Conservation (phyloP, 495 filamentous ascomycete species). For the Astrothelium macrocarpum region DNA sequence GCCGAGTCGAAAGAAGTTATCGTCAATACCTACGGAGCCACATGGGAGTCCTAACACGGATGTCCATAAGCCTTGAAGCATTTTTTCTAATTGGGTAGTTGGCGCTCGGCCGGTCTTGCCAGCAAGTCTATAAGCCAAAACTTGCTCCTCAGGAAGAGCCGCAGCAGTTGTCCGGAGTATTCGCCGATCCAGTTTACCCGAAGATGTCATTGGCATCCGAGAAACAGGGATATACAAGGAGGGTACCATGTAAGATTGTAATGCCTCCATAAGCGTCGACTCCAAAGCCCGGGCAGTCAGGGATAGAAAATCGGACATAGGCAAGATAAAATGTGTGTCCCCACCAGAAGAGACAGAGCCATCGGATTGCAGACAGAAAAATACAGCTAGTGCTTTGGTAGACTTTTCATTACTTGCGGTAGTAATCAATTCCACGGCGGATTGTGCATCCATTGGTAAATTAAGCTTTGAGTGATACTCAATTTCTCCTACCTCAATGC, state of each 20-base stretch:
- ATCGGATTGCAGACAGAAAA: constrained; percentile 41
- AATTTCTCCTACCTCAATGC: constrained; percentile 24
- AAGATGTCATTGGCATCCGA: constrained; percentile 50
- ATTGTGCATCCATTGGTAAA: constrained; percentile 36
- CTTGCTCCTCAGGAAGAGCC: constrained; percentile 10
- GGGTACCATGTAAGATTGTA: constrained; percentile 64
- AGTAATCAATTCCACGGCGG: constrained; percentile 46
- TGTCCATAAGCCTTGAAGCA: not conserved
- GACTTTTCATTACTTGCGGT: constrained; percentile 28
- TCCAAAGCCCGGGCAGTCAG: constrained; percentile 14
- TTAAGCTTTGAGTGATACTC: constrained; percentile 35
- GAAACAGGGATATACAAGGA: constrained; percentile 55
- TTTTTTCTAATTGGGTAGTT: not conserved
- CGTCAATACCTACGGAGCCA: constrained; percentile 16
- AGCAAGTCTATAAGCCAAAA: not conserved
- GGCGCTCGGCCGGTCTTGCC: not conserved
- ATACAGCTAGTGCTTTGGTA: constrained; percentile 34
- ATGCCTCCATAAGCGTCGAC: constrained; percentile 11
- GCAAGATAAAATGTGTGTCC: not conserved
- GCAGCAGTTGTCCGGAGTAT: constrained; percentile 30
- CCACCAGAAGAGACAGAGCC: constrained; percentile 4
- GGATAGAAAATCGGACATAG: constrained; percentile 4
- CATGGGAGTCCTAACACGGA: not conserved
- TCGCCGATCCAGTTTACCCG: constrained; percentile 53
- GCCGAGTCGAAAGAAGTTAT: constrained; percentile 23